phyloP scores from a whole-genome alignment of 805 yeast genomes.

The Metschnikowia colocasiae region DNA sequence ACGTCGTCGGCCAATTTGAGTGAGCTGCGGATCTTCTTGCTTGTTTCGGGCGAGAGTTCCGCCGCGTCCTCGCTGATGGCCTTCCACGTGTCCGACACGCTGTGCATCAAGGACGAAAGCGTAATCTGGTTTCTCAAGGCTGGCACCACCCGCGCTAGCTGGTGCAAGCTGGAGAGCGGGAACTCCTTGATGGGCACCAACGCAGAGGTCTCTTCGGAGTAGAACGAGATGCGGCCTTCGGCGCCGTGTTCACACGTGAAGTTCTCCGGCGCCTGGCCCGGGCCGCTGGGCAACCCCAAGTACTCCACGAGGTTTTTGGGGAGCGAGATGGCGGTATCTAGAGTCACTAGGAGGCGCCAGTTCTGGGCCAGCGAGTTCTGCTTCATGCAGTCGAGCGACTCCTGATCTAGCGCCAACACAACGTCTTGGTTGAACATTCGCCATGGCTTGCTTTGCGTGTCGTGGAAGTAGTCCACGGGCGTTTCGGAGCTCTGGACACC shows the following conservation, averaged over 20 bases:
- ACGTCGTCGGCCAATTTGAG: constrained; percentile 35
- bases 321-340: constrained; percentile 25
- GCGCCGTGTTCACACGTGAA: constrained; percentile 2
- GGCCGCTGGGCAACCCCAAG: constrained; percentile 20
- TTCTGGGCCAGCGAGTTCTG: constrained; percentile 2
- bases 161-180: constrained; percentile 22
- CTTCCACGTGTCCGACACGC: constrained; percentile 9
- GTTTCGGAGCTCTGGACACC: constrained; percentile 17
- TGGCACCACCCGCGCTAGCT: constrained; percentile 25
- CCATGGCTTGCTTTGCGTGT: constrained; percentile 23
- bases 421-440: constrained; percentile 15
- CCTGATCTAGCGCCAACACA: constrained; percentile 19
- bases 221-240: constrained; percentile 1
- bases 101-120: constrained; percentile 17
- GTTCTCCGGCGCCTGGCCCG: constrained; percentile 1
- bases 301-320: constrained; percentile 31
- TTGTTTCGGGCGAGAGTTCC: constrained; percentile 17
- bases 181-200: constrained; percentile 24
- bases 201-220: constrained; percentile 12
- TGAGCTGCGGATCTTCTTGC: constrained; percentile 31
- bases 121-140: constrained; percentile 31
- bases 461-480: constrained; percentile 22
- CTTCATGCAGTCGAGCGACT: constrained; percentile 4
- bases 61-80: constrained; percentile 9
- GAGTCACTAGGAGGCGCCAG: constrained; percentile 28